Conservation (phyloP, 331 rosid genomes). For the Malus hybrid region DNA sequence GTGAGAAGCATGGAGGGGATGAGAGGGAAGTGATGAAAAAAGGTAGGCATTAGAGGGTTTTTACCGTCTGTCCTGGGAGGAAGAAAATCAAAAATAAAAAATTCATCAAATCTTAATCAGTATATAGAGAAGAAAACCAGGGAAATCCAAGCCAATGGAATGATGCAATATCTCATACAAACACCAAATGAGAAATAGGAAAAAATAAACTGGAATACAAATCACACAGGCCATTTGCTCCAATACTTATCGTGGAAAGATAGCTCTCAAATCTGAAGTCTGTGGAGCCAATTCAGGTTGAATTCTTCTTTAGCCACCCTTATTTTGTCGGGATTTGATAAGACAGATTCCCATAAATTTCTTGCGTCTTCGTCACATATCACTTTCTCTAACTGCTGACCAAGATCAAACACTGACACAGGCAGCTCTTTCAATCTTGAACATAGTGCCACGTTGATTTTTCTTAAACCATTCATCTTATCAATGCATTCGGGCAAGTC, state of each 20-base stretch:
- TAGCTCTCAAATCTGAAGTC: neutral
- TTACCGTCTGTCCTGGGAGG: too few species aligned
- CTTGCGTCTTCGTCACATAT: neutral
- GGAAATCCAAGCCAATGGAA: too few species aligned
- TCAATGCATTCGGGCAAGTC: constrained; percentile 46
- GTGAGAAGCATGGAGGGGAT: too few species aligned
- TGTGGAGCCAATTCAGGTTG: neutral
- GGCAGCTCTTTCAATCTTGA: constrained; percentile 11
- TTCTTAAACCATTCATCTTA: constrained; percentile 28
- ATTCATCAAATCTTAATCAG: too few species aligned
- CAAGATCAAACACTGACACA: neutral
- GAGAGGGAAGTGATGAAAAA: too few species aligned
- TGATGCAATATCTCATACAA: too few species aligned
- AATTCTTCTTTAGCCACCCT: neutral
- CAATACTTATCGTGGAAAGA: neutral
- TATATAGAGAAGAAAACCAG: too few species aligned
- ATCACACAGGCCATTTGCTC: too few species aligned
- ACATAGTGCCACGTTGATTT: constrained; percentile 42
- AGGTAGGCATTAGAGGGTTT: too few species aligned
- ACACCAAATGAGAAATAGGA: too few species aligned
- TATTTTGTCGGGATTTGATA: neutral
- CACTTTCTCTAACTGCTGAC: neutral
- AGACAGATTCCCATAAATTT: neutral
- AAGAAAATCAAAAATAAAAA: too few species aligned
- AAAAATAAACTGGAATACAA: too few species aligned